Conservation (phyloP, 805 yeast species). For the Suhomyces sp. region DNA sequence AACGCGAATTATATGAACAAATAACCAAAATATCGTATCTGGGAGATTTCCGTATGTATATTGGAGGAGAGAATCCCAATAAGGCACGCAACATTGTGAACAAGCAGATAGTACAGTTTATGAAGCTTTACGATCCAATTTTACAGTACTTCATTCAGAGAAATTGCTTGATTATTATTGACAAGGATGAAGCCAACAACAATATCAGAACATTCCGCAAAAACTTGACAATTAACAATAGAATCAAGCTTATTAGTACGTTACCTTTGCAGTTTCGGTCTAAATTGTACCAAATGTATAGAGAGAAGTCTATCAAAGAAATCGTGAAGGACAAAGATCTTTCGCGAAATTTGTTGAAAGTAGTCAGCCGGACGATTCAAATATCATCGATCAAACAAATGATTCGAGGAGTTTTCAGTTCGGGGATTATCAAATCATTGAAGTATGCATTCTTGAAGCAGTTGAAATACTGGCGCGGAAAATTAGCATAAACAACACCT, state of each 20-base stretch:
- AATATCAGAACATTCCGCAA: constrained; percentile 14
- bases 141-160: constrained; percentile 20
- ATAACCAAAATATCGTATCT: constrained; percentile 79
- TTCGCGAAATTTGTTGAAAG: constrained; percentile 25
- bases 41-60: constrained; percentile 84
- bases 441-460: constrained; percentile 75
- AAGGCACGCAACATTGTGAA: constrained; percentile 82
- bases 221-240: constrained; percentile 18
- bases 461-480: constrained; percentile 22
- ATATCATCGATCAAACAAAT: constrained; percentile 72
- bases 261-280: constrained; percentile 18
- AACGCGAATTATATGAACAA: constrained; percentile 65
- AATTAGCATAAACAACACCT: constrained; percentile 1
- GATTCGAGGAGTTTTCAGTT: constrained; percentile 79
- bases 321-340: constrained; percentile 45
- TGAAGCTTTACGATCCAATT: constrained; percentile 70
- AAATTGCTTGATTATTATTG: constrained; percentile 15
- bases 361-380: constrained; percentile 50
- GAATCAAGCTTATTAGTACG: constrained; percentile 22
- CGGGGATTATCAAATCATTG: constrained; percentile 71
- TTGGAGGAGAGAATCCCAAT: constrained; percentile 90
- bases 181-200: constrained; percentile 10
- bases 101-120: constrained; percentile 69
- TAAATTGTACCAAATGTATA: constrained; percentile 26
- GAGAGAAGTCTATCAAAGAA: constrained; percentile 36